phyloP scores from a whole-genome alignment of 2,329 filamentous ascomycete genomes.

The Neoscytalidium dimidiatum region DNA sequence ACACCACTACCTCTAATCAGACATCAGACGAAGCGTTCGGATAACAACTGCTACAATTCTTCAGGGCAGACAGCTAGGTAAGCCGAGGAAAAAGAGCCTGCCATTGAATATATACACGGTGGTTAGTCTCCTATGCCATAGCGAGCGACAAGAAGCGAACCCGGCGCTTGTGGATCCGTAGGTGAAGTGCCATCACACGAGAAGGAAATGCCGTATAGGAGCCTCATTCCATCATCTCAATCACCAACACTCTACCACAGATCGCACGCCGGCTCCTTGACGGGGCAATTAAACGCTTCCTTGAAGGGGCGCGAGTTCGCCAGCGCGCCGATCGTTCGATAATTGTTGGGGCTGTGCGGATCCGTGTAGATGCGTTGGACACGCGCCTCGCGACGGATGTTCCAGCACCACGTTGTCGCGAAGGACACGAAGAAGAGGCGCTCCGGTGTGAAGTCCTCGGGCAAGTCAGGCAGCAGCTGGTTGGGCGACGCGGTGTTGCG shows the following conservation, averaged over 20 bases:
- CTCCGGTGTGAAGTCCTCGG: conserved; percentile 59
- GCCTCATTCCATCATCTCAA: too few relatives aligned
- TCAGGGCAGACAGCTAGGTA: too few relatives aligned
- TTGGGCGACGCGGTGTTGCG: conserved; percentile 53
- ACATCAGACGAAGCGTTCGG: not conserved
- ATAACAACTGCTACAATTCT: too few relatives aligned
- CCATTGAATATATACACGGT: too few relatives aligned
- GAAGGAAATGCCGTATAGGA: too few relatives aligned
- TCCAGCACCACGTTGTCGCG: conserved; percentile 67
- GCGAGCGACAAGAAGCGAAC: too few relatives aligned
- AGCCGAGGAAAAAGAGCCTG: too few relatives aligned
- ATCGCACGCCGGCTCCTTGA: conserved; percentile 68
- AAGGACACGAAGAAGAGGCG: conserved; percentile 71
- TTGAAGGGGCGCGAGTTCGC: conserved; percentile 68
- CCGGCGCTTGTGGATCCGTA: too few relatives aligned
- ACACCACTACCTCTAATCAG: not conserved
- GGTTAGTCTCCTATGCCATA: too few relatives aligned
- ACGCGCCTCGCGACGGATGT: conserved; percentile 60
- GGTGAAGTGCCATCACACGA: too few relatives aligned
- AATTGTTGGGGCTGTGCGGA: conserved; percentile 65
- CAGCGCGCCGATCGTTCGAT: conserved; percentile 61
- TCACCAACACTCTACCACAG: conserved; percentile 69
- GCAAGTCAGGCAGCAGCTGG: conserved; percentile 27
- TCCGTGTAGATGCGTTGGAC: conserved; percentile 62
- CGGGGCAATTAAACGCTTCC: conserved; percentile 66